These are phyloP conservation scores for Ganoderma sp. DNA, from an alignment of 1,284 basidiomycete genomes.

Conservation along the genomic window DNA sequence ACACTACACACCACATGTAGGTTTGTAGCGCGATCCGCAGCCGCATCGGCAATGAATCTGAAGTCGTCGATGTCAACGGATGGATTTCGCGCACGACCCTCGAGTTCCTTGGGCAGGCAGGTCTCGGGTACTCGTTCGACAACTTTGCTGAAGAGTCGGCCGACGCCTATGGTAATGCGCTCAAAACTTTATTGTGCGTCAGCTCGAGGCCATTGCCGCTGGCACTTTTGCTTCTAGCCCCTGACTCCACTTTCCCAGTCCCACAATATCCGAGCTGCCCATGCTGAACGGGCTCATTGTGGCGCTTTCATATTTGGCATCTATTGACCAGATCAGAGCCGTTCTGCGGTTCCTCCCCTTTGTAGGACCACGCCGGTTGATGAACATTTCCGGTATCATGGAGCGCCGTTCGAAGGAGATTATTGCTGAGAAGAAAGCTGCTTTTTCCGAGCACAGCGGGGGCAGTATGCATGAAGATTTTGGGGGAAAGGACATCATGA, in stretches of 20 bases:
- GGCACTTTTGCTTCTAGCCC: background rate
- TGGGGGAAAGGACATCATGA: constrained; percentile 51
- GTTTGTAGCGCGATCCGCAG: constrained; percentile 32
- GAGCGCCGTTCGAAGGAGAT: constrained; percentile 46
- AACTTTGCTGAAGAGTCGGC: constrained; percentile 39
- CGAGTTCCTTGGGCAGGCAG: constrained; percentile 48
- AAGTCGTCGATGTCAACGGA: constrained; percentile 43
- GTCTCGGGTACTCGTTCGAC: constrained; percentile 48
- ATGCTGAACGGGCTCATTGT: constrained; percentile 16
- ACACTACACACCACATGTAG: constrained; percentile 8
- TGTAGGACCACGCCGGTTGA: constrained; percentile 5
- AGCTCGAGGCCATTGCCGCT: background rate
- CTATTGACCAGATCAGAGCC: constrained; percentile 20
- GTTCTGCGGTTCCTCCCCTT: constrained; percentile 16
- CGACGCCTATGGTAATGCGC: constrained; percentile 36
- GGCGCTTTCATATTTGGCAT: constrained; percentile 17
- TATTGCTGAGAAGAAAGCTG: constrained; percentile 46
- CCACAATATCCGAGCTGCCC: constrained; percentile 12
- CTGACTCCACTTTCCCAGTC: constrained; percentile 14
- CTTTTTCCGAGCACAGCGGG: constrained; percentile 34
- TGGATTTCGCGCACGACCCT: constrained; percentile 46
- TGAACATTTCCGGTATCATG: constrained; percentile 45
- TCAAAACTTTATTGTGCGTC: constrained; percentile 35
- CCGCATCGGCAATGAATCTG: constrained; percentile 29
- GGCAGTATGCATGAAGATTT: constrained; percentile 31